Base-by-base conservation (phyloP, 805 yeast genomes). In the Deakozyma indianensis region DNA sequence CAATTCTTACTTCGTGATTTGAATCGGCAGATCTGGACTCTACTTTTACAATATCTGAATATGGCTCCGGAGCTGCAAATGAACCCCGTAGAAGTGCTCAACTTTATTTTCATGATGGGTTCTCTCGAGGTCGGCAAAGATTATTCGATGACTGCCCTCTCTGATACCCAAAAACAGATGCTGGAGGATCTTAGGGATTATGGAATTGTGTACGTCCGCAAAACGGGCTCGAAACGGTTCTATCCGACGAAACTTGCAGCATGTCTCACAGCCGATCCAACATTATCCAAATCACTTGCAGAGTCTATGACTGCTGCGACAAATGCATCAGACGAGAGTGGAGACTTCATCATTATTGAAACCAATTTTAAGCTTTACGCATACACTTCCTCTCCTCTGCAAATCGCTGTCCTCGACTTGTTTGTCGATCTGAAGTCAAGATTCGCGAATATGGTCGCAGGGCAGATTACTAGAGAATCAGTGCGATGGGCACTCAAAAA, bases 51-150 rank as follows among this genome's bases (percentile, higher is more conserved):
- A 59, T 92, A 92, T 59, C 66, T 92, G 50, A 81, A 83, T 58
- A 74, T 85, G 71, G 76, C 96, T 1, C 90, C 84, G 56, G 78
- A 78, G 23, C 69, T 85, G 44, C 77, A 83, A 56, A 85, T 88
- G 95, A 95, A 92, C 63, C 87, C 95, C 0, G 97, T 92, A 18
- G 98, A 92, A 56, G 95, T 92, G 29, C 69, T 92, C 41, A 88
- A 90, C 61, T 92, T 92, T 61, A 81, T 92, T 11, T 92, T 92
- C 65, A 80, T 90, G 77, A 67, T 92, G 40, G 97, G 97, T 3
- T 83, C 96, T 1, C 67, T 92, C 44, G 96, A 92, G 57, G 67
- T 90, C 22, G 97, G 98, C 1, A 79, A 81, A 52, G 87, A 86
- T 25, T 90, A 92, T 57, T 75, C 86, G 0, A 72, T 80, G 2